Conservation (phyloP, 2,329 filamentous ascomycete genomes). For the Alternaria consortialis region DNA sequence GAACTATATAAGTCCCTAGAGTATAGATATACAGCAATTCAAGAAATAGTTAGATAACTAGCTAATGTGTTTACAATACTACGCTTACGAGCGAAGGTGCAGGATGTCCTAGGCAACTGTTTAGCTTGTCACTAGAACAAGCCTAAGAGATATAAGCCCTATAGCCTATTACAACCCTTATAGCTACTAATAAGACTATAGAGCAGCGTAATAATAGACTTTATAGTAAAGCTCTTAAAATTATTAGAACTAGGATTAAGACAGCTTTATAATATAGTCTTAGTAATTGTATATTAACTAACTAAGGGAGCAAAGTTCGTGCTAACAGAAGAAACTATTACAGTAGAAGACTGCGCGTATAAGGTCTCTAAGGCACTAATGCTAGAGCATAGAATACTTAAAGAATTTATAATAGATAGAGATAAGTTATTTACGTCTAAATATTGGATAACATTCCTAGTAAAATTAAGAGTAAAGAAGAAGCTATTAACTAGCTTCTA, state of each 20-base stretch:
- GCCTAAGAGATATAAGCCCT: background rate
- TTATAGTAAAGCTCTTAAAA: constrained; percentile 2
- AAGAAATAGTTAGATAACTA: no score
- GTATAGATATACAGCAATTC: no score
- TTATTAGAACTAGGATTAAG: background rate
- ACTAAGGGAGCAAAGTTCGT: constrained; percentile 1
- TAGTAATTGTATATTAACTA: background rate
- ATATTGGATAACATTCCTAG: background rate
- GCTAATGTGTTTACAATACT: no score
- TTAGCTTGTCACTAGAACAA: background rate
- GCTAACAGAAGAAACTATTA: background rate
- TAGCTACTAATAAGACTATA: background rate
- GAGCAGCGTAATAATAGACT: background rate
- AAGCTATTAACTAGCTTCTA: no score
- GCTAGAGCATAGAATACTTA: background rate
- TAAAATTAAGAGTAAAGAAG: no score
- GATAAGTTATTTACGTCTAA: background rate
- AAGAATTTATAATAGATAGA: background rate
- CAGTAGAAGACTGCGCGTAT: background rate
- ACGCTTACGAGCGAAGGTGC: no score
- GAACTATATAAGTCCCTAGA: background rate
- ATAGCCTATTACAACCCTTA: background rate
- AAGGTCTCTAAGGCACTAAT: background rate
- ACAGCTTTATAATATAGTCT: background rate
- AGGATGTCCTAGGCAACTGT: no score